Conservation (phyloP, 1,139 yeast species). For the Pichia sp. region DNA sequence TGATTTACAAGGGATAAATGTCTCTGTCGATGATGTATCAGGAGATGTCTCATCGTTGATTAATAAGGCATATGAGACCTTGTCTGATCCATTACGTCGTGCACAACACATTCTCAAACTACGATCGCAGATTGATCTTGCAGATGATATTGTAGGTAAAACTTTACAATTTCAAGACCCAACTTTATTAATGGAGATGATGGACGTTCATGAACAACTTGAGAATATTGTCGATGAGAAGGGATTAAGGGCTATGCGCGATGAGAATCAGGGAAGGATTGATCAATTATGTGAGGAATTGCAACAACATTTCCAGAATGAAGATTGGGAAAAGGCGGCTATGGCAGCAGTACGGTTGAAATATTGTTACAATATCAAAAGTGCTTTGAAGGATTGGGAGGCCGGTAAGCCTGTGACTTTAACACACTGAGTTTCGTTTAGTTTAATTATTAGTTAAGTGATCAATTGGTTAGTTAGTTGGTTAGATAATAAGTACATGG, state of each 20-base stretch:
- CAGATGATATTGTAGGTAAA: constrained; percentile 29
- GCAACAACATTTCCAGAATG: constrained; percentile 30
- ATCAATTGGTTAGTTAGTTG: neutral
- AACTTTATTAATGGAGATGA: constrained; percentile 38
- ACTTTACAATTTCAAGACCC: constrained; percentile 37
- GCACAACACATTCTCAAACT: constrained; percentile 48
- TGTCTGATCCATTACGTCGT: constrained; percentile 64
- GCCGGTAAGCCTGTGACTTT: constrained; percentile 59
- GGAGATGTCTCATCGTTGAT: constrained; percentile 44
- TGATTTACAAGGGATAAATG: constrained; percentile 51
- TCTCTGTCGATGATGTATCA: constrained; percentile 29
- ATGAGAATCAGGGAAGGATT: constrained; percentile 52
- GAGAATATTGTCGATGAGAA: constrained; percentile 46
- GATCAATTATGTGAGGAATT: constrained; percentile 32
- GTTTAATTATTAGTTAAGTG: constrained; percentile 33
- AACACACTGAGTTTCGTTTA: constrained; percentile 38
- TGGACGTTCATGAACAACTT: constrained; percentile 50
- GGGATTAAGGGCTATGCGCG: constrained; percentile 47
- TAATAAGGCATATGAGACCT: constrained; percentile 68
- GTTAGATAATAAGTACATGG: constrained; percentile 31
- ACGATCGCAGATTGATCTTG: constrained; percentile 37
- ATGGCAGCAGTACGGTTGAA: constrained; percentile 64
- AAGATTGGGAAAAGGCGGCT: constrained; percentile 51
- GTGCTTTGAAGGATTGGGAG: constrained; percentile 73
- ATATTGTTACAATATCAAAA: constrained; percentile 77